These are phyloP conservation scores for Euphorbia neoarborescens DNA, from an alignment of 441 rosid species.

Conservation along the genomic window DNA sequence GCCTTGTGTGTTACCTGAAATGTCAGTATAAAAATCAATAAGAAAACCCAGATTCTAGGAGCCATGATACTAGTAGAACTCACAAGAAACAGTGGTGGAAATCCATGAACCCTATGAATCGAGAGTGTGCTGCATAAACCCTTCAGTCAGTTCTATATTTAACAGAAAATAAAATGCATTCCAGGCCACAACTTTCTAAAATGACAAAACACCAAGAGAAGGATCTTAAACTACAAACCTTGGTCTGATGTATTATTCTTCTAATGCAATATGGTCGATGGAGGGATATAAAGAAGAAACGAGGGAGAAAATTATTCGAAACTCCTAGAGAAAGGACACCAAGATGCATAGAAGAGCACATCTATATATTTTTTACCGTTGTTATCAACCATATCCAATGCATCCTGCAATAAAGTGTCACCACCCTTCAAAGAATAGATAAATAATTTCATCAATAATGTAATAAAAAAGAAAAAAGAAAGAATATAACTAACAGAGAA, in stretches of 20 bases:
- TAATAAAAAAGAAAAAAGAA: not conserved
- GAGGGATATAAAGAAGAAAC: constrained; percentile 61
- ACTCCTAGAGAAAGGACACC: constrained; percentile 88
- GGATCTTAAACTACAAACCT: constrained; percentile 40
- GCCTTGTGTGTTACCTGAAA: constrained; percentile 49
- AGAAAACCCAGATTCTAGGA: constrained; percentile 61
- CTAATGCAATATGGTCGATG: constrained; percentile 62
- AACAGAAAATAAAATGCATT: not conserved
- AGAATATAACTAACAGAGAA: constrained; percentile 1
- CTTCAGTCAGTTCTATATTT: not conserved
- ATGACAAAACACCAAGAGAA: not conserved
- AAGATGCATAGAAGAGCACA: constrained; percentile 79
- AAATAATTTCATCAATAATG: constrained; percentile 15
- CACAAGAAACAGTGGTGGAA: constrained; percentile 69
- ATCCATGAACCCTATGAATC: constrained; percentile 90
- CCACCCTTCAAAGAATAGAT: constrained; percentile 53
- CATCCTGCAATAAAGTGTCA: constrained; percentile 60
- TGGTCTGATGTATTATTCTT: constrained; percentile 73
- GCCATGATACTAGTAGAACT: constrained; percentile 69
- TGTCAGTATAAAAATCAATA: constrained; percentile 52
- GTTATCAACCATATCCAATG: constrained; percentile 53
- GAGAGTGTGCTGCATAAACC: constrained; percentile 67
- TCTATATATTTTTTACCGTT: constrained; percentile 53
- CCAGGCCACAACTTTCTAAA: not conserved
- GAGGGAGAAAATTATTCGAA: constrained; percentile 58